phyloP scores from a whole-genome alignment of 371 early-diverging fungal genomes.

The Actinomortierella ambigua region DNA sequence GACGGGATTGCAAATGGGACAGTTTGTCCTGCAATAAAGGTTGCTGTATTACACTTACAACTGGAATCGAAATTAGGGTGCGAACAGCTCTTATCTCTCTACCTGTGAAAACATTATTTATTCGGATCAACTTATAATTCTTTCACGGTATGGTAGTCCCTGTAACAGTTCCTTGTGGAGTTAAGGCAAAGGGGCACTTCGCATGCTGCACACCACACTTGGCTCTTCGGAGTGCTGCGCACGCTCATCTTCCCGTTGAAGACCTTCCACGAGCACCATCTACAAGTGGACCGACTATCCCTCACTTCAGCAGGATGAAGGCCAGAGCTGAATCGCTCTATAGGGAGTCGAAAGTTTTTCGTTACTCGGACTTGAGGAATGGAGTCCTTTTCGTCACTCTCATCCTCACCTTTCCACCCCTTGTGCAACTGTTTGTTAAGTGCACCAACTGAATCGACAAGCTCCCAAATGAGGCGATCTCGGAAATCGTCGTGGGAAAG shows the following conservation, averaged over 20 bases:
- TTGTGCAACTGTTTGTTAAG: not conserved
- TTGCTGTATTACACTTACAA: too few species aligned
- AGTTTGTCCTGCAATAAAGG: too few species aligned
- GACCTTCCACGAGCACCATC: not conserved
- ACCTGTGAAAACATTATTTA: too few species aligned
- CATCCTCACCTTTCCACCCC: too few species aligned
- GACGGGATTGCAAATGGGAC: too few species aligned
- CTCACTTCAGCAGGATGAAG: constrained; percentile 1
- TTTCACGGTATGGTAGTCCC: too few species aligned
- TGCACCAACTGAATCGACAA: constrained; percentile 2
- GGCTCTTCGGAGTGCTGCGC: not conserved
- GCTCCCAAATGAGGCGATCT: constrained; percentile 12
- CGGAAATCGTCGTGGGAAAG: constrained; percentile 13
- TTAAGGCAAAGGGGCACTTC: constrained; percentile 8
- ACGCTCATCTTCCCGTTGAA: not conserved
- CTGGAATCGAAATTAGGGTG: too few species aligned
- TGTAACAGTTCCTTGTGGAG: too few species aligned
- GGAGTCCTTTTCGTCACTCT: not conserved
- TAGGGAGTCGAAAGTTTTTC: constrained; percentile 5
- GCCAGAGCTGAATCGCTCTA: constrained; percentile 1
- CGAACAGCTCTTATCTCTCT: too few species aligned
- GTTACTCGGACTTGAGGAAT: constrained; percentile 6
- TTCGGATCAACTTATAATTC: too few species aligned
- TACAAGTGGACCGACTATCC: constrained; percentile 1
- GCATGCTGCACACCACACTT: constrained; percentile 1